phyloP scores from a whole-genome alignment of 768 basidiomycete genomes.

The Podaxis pistillaris region DNA sequence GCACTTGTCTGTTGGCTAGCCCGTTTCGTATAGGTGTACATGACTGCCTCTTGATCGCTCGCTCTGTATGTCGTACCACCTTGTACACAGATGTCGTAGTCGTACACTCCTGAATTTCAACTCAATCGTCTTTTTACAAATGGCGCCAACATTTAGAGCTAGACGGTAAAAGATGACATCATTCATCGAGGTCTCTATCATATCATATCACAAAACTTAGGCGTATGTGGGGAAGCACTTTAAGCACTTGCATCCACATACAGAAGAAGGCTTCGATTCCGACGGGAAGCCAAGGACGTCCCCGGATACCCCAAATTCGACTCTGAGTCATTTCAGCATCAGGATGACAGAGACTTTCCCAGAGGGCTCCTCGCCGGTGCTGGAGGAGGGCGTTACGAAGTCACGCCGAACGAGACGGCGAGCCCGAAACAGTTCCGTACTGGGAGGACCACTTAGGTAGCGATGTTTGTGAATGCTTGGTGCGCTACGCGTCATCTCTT shows the following conservation, averaged over 20 bases:
- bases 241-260: background rate
- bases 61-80: background rate
- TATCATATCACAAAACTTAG: background rate
- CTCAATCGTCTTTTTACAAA: background rate
- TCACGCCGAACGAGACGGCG: background rate
- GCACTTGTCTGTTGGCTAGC: background rate
- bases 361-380: background rate
- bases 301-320: background rate
- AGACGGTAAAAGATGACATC: background rate
- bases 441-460: no score
- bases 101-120: background rate
- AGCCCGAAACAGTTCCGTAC: no score
- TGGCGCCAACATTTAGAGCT: background rate
- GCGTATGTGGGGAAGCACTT: background rate
- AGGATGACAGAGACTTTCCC: background rate
- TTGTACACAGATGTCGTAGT: background rate
- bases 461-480: no score
- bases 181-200: background rate
- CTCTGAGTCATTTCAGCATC: background rate
- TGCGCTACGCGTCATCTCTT: no score
- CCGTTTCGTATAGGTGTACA: background rate
- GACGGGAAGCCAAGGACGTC: background rate
- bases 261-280: background rate
- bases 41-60: background rate
- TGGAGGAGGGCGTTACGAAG: background rate